Evolutionary conservation across 495 filamentous ascomycete species (phyloP).

Genomic region (Talaromyces liani): DNA sequence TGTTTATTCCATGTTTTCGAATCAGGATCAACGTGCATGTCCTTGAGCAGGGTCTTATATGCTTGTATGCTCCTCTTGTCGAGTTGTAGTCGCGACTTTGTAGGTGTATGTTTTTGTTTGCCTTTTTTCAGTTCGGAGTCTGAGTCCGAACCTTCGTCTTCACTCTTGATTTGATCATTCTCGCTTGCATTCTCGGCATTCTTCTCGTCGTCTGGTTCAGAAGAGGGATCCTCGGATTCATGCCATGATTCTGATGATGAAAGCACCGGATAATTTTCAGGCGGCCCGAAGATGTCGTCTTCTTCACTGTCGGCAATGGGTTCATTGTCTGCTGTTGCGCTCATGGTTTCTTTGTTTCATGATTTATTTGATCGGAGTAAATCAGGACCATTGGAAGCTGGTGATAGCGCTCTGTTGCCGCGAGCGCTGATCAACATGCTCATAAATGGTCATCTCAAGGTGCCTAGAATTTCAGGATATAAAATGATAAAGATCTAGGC

Average conservation of each 20-base stretch:
- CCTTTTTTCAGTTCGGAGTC: slow-evolving; percentile 9
- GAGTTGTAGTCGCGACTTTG: not conserved
- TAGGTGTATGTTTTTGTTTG: not conserved
- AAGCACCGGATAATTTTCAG: not conserved
- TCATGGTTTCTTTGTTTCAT: slow-evolving; percentile 5
- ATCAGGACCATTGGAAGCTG: not conserved
- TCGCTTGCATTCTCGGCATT: not conserved
- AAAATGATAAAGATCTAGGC: not conserved
- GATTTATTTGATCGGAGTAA: not conserved
- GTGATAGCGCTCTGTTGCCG: not conserved
- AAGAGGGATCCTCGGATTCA: not conserved
- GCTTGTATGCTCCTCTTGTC: slow-evolving; percentile 11
- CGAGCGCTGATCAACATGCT: not conserved
- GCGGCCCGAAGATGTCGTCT: not conserved
- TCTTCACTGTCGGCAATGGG: not conserved
- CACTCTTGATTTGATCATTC: slow-evolving; percentile 12
- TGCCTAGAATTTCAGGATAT: not conserved
- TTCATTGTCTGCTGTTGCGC: not conserved
- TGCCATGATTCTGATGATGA: slow-evolving; percentile 2
- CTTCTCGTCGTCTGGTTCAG: not conserved
- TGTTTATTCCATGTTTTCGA: slow-evolving; percentile 3
- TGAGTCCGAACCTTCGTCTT: slow-evolving; percentile 27
- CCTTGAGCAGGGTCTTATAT: slow-evolving; percentile 56
- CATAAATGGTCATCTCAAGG: not conserved
- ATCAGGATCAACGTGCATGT: slow-evolving; percentile 39